These are phyloP conservation scores for Parvularia atlantis DNA, from an alignment of 78 protist genomes.

Conservation along the genomic window DNA sequence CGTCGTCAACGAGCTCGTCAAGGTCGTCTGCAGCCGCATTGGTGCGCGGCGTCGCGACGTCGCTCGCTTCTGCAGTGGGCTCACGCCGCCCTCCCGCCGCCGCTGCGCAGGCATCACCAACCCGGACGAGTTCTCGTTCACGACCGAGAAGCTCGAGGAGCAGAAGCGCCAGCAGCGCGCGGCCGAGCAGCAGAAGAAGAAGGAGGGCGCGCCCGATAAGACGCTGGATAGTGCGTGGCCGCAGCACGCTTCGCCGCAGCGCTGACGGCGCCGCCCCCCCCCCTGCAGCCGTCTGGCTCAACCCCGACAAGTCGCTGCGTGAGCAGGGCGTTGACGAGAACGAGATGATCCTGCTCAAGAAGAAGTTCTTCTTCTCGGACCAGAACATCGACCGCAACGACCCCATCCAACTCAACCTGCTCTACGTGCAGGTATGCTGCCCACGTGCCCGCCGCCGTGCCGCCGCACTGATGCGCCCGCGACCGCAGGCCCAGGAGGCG, in stretches of 20 bases:
- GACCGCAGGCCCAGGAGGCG: slow-evolving; percentile 40
- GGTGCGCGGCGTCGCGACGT: too few relatives aligned
- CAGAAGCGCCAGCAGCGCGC: background rate
- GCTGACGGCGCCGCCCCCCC: too few relatives aligned
- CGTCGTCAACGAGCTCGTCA: slow-evolving; percentile 39
- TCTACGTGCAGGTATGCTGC: slow-evolving; percentile 39
- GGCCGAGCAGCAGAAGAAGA: background rate
- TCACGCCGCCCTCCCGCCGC: too few relatives aligned
- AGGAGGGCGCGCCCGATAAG: background rate
- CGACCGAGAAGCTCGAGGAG: background rate
- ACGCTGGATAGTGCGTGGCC: too few relatives aligned
- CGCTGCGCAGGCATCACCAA: slow-evolving; percentile 63
- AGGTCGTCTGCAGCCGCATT: slow-evolving; percentile 40
- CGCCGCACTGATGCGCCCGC: background rate
- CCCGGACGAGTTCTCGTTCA: slow-evolving; percentile 62
- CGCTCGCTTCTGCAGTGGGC: too few relatives aligned
- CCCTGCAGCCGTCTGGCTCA: slow-evolving; percentile 48
- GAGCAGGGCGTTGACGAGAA: slow-evolving; percentile 61
- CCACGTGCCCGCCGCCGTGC: background rate
- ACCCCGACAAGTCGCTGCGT: slow-evolving; percentile 41
- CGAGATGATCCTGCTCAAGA: slow-evolving; percentile 46
- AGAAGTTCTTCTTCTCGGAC: slow-evolving; percentile 70
- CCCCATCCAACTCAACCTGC: slow-evolving; percentile 68
- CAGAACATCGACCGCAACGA: slow-evolving; percentile 62
- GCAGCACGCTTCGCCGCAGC: background rate